phyloP scores from a whole-genome alignment of 148 eudicot species.

The Mesembryanthemum crystallinum region DNA sequence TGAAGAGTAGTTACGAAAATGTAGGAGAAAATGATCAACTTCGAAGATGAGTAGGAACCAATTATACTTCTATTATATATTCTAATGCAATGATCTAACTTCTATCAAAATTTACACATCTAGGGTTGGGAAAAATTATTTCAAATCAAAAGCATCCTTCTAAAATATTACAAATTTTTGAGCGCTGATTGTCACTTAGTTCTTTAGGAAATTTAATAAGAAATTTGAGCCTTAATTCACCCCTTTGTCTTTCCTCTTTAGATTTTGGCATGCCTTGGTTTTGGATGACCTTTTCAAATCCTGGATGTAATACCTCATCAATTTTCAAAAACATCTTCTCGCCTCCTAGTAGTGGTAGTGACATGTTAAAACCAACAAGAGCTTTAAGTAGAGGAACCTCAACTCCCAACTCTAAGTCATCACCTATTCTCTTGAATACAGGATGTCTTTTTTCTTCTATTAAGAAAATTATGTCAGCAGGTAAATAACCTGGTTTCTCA shows the following conservation, averaged over 20 bases:
- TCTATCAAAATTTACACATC: neutral
- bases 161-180: constrained; percentile 39
- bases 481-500: constrained; percentile 59
- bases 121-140: neutral
- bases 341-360: constrained; percentile 67
- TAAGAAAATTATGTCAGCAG: constrained; percentile 53
- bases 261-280: constrained; percentile 74
- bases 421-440: constrained; percentile 52
- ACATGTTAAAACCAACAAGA: constrained; percentile 64
- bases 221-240: constrained; percentile 61
- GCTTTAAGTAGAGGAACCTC: constrained; percentile 70
- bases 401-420: constrained; percentile 65
- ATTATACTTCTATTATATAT: too few relatives aligned
- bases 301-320: constrained; percentile 62
- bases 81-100: too few relatives aligned
- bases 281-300: constrained; percentile 49
- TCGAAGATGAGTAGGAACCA: too few relatives aligned
- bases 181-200: constrained; percentile 46
- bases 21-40: too few relatives aligned
- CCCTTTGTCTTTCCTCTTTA: constrained; percentile 44
- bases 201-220: constrained; percentile 51
- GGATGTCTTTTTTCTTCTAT: constrained; percentile 67
- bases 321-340: constrained; percentile 43
- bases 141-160: constrained; percentile 31
- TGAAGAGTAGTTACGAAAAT: too few relatives aligned